Conservation (phyloP, 2,329 filamentous ascomycete genomes). For the Trichoderma sp. region DNA sequence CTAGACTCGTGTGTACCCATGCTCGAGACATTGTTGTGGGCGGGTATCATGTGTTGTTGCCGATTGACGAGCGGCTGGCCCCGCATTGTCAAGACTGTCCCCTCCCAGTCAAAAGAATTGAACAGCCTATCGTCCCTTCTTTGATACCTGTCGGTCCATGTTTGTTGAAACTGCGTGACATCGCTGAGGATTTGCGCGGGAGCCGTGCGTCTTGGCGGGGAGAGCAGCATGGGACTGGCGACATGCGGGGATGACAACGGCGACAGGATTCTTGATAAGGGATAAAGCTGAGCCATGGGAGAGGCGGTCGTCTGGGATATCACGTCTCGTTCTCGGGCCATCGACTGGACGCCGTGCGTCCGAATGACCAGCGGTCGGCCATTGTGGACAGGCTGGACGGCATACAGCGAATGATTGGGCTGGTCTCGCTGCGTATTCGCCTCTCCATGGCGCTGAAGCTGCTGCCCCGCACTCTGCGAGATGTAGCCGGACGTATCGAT, state of each 20-base stretch:
- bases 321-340: not conserved
- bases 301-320: not conserved
- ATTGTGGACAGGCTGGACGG: not conserved
- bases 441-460: not conserved
- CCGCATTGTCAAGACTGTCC: not conserved
- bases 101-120: not conserved
- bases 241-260: not conserved
- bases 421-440: not conserved
- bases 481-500: not conserved
- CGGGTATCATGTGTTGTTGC: not conserved
- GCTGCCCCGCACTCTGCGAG: not conserved
- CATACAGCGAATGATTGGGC: not conserved
- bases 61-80: not conserved
- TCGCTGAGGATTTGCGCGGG: not conserved
- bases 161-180: not conserved
- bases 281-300: not conserved
- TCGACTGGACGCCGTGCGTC: not conserved
- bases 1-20: not conserved
- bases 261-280: not conserved
- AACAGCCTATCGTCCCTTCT: not conserved
- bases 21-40: not conserved
- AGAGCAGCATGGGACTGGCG: not conserved
- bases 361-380: not conserved
- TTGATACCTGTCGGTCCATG: not conserved
- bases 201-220: not conserved